Conservation (phyloP, 805 yeast genomes). For the Hanseniaspora mollemarum region DNA sequence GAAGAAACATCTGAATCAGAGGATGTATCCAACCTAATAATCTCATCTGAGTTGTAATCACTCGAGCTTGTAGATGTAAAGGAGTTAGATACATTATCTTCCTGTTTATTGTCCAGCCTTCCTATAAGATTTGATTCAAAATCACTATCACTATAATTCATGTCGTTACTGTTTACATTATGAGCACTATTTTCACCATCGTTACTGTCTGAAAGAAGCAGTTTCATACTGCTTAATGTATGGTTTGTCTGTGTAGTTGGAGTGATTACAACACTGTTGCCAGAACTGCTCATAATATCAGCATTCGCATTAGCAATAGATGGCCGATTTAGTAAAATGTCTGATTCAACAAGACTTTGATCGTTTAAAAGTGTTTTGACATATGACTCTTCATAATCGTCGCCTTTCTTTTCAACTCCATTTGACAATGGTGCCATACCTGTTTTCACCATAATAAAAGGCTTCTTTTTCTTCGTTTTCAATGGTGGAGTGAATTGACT, state of each 20-base stretch:
- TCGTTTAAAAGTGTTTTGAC: constrained; percentile 7
- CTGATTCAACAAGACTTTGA: constrained; percentile 8
- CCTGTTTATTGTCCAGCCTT: background rate
- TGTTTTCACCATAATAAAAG: constrained; percentile 14
- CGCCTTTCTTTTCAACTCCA: background rate
- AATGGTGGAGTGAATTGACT: background rate
- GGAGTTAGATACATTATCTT: background rate
- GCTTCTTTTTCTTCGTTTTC: constrained; percentile 9
- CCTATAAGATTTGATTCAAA: constrained; percentile 14
- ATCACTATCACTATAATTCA: constrained; percentile 15
- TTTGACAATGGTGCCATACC: background rate
- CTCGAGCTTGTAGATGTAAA: background rate
- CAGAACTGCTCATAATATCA: constrained; percentile 12
- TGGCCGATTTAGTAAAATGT: constrained; percentile 4
- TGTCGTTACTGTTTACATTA: constrained; percentile 4
- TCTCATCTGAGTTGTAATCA: constrained; percentile 5
- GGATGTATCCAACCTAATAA: background rate
- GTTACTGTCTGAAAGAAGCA: background rate
- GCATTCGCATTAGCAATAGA: background rate
- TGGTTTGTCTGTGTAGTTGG: constrained; percentile 4
- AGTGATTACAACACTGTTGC: constrained; percentile 10
- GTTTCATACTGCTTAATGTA: background rate
- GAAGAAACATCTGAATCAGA: background rate
- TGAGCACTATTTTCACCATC: background rate
- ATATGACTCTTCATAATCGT: constrained; percentile 8